A percentile compares a stretch with the other conserved stretches of the same genome.
phyloP scores from a whole-genome alignment of 2,329 filamentous ascomycete species.

The Zymoseptoria brevis region DNA sequence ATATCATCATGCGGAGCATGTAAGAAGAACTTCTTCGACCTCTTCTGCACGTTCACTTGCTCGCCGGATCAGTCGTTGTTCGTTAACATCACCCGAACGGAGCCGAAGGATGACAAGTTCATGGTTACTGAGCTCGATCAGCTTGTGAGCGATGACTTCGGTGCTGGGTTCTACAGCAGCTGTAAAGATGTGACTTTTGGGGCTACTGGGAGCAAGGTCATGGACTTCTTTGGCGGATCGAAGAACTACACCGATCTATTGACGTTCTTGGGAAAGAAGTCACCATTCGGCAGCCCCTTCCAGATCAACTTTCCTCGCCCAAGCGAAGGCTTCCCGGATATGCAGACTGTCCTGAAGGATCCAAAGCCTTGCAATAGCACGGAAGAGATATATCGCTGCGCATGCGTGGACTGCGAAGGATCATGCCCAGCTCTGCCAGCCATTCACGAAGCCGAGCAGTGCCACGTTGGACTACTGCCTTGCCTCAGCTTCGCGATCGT shows the following conservation, averaged over 20 bases:
- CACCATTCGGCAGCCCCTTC: constrained; percentile 80
- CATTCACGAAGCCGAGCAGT: constrained; percentile 61
- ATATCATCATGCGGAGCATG: constrained; percentile 93
- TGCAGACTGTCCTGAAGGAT: constrained; percentile 62
- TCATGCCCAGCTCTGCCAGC: constrained; percentile 77
- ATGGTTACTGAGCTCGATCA: constrained; percentile 89
- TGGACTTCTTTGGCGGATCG: constrained; percentile 91
- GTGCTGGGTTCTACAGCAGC: constrained; percentile 84
- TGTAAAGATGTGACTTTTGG: constrained; percentile 99
- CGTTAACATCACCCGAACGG: constrained; percentile 77
- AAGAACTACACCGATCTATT: constrained; percentile 82
- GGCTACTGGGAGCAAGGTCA: constrained; percentile 83
- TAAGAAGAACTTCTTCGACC: constrained; percentile 96
- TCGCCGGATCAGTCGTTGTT: constrained; percentile 95
- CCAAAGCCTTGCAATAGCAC: constrained; percentile 85
- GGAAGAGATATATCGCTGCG: constrained; percentile 77
- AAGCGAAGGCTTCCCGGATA: constrained; percentile 55
- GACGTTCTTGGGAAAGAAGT: constrained; percentile 89
- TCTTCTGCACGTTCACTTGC: constrained; percentile 97
- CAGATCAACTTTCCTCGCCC: constrained; percentile 85
- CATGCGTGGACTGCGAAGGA: constrained; percentile 84
- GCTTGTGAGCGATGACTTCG: constrained; percentile 75
- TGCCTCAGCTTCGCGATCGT: constrained; percentile 92
- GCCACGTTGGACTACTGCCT: constrained; percentile 78
- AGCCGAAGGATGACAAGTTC: constrained; percentile 51